These are phyloP conservation scores for Coemansia linderi DNA, from an alignment of 371 early-diverging fungal species.

Conservation along the genomic window DNA sequence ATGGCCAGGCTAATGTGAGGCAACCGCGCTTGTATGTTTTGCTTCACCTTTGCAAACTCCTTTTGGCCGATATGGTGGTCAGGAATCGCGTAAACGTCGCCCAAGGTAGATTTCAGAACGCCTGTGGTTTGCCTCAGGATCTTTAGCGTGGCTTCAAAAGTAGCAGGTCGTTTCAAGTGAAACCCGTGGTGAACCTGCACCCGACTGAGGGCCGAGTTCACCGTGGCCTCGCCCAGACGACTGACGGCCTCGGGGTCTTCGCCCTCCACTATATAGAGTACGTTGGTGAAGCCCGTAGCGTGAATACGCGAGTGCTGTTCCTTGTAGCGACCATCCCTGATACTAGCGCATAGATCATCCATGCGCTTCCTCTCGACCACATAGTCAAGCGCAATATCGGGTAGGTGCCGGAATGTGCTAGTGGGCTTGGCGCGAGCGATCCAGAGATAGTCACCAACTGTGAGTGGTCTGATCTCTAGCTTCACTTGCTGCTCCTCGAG, in stretches of 20 bases:
- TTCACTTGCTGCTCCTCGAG: conserved; percentile 63
- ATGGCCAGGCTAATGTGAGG: conserved; percentile 57
- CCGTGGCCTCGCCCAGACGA: conserved; percentile 68
- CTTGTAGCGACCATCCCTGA: conserved; percentile 90
- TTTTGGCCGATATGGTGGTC: conserved; percentile 58
- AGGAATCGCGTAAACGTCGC: conserved; percentile 63
- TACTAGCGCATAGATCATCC: conserved; percentile 89
- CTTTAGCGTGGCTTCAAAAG: conserved; percentile 38
- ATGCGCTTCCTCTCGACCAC: conserved; percentile 92
- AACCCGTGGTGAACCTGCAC: conserved; percentile 48
- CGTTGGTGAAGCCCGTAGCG: conserved; percentile 66
- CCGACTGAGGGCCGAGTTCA: conserved; percentile 57
- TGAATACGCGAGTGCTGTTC: conserved; percentile 93
- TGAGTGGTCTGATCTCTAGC: conserved; percentile 65
- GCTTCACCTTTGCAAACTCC: conserved; percentile 60
- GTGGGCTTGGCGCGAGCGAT: conserved; percentile 65
- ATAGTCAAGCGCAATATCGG: conserved; percentile 80
- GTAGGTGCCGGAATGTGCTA: conserved; percentile 43
- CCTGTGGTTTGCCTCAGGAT: conserved; percentile 39
- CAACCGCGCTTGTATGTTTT: conserved; percentile 48
- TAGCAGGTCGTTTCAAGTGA: conserved; percentile 33
- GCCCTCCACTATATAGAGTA: conserved; percentile 87
- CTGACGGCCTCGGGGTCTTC: conserved; percentile 76
- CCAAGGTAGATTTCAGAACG: conserved; percentile 12
- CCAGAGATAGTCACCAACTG: conserved; percentile 90